A percentile compares a stretch with the other conserved stretches of the same genome.
Conservation (phyloP, 176 grass and related monocot genomes). For the Phyllostachys edulis region DNA sequence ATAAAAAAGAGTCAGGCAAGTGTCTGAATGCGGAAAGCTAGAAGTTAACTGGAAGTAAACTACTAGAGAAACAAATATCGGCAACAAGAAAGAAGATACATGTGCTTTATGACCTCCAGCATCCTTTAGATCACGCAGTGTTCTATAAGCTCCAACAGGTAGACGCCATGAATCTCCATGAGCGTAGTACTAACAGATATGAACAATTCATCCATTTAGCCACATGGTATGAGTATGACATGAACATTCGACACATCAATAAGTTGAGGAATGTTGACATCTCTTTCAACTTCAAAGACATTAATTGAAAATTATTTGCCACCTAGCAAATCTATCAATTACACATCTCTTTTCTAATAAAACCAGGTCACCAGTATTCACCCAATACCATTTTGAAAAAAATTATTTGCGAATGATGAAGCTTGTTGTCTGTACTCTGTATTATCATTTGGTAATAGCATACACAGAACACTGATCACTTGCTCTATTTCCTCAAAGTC, state of each 20-base stretch:
- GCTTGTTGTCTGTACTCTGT: neutral
- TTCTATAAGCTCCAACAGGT: constrained; percentile 57
- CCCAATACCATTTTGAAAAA: neutral
- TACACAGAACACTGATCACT: neutral
- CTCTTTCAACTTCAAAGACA: constrained; percentile 10
- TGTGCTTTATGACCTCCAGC: constrained; percentile 67
- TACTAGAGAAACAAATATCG: neutral
- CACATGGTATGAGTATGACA: neutral
- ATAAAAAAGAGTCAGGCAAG: neutral
- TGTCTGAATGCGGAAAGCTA: neutral
- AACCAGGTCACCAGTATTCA: neutral
- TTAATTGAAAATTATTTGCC: neutral
- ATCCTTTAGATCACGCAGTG: constrained; percentile 59
- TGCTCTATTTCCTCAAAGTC: neutral
- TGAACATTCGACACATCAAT: neutral
- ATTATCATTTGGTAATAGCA: neutral
- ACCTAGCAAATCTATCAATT: neutral
- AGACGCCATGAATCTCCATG: constrained; percentile 81
- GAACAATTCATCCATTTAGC: constrained; percentile 11
- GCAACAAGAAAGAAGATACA: constrained; percentile 29
- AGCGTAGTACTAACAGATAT: constrained; percentile 54
- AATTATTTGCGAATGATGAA: neutral
- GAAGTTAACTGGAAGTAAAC: neutral
- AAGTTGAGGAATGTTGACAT: neutral
- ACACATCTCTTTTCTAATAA: neutral